Base-by-base conservation (phyloP, 2,329 filamentous ascomycete species). In the Colletotrichum incanum region DNA sequence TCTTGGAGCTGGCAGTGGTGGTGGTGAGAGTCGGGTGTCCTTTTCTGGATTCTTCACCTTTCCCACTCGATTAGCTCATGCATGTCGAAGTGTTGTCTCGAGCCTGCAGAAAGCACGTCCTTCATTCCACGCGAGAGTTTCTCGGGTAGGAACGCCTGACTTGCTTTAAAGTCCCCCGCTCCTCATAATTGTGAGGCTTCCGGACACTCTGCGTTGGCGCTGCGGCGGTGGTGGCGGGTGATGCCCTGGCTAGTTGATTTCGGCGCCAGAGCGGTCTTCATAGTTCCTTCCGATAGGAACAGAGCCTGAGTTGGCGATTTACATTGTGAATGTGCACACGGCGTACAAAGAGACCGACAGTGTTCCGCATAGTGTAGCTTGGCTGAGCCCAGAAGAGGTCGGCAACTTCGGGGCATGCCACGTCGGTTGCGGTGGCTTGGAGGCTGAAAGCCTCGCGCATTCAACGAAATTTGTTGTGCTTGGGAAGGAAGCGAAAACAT, bases 361-460 rank as follows among this genome's bases (percentile, higher is more conserved):
- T 18, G 14, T 31, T 54, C 8, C 9, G 6, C 5, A 14, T 20
- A 31, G 12, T 18, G 26, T 31, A 20, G 14, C 49, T 54, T 34
- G 7, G 18, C 7, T 31, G 18, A 34, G 11, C 28, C 50, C 28
- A 20, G 28, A 16, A 20, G 14, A 20, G 8, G 11, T 28, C 11
- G 6, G n/a, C 43, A 20, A 12, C n/a, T 39, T 16, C 26, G 28
- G 11, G 26, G 56, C 47, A 47, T 39, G 56, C 65, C 41, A 31
- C n/a, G 41, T 31, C 43, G 12, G 39, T 11, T 47, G 47, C 31
- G 5, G 65, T 55, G 58, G 65, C 47, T 50, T 67, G 49, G 31
- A 37, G 49, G 65, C 58, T 63, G 47, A 47, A 54, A 20, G 28
- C 20, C 37, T 63, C 31, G 18, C 39, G 37, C 28, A 39, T 23